Evolutionary conservation across 805 yeast species (phyloP).

Genomic region (Ogataea paradorogensis): DNA sequence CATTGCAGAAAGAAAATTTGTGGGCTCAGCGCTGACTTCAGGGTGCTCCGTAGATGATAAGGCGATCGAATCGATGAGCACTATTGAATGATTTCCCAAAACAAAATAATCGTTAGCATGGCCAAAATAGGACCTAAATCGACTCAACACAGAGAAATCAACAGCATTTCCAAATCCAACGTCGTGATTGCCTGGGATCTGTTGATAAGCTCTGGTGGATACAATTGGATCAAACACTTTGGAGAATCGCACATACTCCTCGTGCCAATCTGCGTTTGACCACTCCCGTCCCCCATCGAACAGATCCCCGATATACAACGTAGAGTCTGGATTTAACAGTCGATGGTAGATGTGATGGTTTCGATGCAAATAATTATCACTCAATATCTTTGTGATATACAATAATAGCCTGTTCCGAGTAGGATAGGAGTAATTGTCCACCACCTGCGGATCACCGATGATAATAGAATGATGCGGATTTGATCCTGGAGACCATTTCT

Average conservation of each 20-base stretch:
- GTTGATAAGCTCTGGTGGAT: conserved; percentile 47
- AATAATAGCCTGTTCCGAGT: conserved; percentile 54
- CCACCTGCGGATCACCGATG: conserved; percentile 93
- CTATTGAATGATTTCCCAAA: conserved; percentile 66
- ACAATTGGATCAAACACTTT: conserved; percentile 45
- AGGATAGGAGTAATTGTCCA: conserved; percentile 86
- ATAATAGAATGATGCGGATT: conserved; percentile 35
- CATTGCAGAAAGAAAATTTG: conserved; percentile 47
- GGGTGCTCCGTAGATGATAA: conserved; percentile 54
- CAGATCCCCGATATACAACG: conserved; percentile 83
- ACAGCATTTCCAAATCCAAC: conserved; percentile 86
- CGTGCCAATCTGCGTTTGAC: conserved; percentile 49
- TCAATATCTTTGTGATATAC: conserved; percentile 51
- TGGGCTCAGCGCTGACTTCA: conserved; percentile 46
- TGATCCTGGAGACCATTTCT: conserved; percentile 42
- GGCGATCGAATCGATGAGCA: conserved; percentile 78
- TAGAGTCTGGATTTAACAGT: conserved; percentile 67
- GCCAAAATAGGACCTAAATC: conserved; percentile 77
- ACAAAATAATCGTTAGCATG: conserved; percentile 54
- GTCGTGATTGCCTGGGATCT: conserved; percentile 88
- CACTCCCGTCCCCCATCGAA: conserved; percentile 84
- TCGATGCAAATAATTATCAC: conserved; percentile 77
- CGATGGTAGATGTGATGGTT: conserved; percentile 65
- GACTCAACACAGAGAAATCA: conserved; percentile 46
- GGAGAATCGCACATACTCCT: conserved; percentile 65